Percentiles rank a stretch among this genome's conserved stretches.
phyloP scores from a whole-genome alignment of 148 eudicot species.

The Camellia granthamiana region DNA sequence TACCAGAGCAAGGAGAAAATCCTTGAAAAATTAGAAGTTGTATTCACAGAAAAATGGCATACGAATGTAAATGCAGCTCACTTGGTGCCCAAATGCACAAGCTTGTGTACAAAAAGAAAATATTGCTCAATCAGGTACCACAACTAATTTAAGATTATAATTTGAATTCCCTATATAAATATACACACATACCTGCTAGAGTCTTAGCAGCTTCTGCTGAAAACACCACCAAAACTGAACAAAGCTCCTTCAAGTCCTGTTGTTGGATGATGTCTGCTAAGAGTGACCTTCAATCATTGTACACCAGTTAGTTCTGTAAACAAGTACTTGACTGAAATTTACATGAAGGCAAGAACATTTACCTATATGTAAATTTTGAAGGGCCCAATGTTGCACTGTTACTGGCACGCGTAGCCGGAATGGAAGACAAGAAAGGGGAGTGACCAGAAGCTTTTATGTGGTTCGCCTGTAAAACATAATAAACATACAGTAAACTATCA shows the following conservation, averaged over 20 bases:
- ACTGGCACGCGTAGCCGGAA: slow-evolving; percentile 42
- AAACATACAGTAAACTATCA: background rate
- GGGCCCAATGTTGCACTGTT: slow-evolving; percentile 41
- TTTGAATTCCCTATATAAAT: background rate
- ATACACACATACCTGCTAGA: slow-evolving; percentile 54
- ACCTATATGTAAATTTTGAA: slow-evolving; percentile 86
- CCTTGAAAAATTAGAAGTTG: background rate
- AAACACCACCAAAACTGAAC: slow-evolving; percentile 84
- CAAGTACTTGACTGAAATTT: background rate
- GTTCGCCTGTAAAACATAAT: slow-evolving; percentile 44
- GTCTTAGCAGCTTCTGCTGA: slow-evolving; percentile 80
- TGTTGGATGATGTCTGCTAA: slow-evolving; percentile 86
- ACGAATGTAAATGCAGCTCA: background rate
- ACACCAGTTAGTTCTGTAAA: slow-evolving; percentile 28
- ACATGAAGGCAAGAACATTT: slow-evolving; percentile 11
- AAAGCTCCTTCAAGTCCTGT: slow-evolving; percentile 79
- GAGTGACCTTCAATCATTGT: slow-evolving; percentile 59
- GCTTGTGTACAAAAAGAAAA: background rate
- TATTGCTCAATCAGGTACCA: background rate
- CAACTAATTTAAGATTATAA: background rate
- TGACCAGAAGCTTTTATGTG: slow-evolving; percentile 54
- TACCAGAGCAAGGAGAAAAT: background rate
- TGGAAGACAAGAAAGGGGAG: slow-evolving; percentile 42
- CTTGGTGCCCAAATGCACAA: background rate
- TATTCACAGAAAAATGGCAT: background rate